phyloP scores from a whole-genome alignment of 306 rosid genomes.

The Vachellia collinsii region DNA sequence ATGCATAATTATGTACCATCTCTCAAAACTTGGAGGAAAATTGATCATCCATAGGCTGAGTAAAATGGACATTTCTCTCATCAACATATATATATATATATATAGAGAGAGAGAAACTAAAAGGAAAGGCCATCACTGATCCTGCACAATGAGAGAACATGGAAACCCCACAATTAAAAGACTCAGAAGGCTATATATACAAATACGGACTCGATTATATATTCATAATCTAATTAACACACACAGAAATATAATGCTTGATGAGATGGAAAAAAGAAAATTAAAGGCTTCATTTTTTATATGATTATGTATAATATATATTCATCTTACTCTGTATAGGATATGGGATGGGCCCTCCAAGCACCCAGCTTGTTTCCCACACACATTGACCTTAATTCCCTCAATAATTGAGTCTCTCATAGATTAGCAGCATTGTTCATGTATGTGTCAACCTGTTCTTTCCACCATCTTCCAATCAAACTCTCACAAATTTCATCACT shows the following conservation, averaged over 20 bases:
- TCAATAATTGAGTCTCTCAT: conserved; percentile 40
- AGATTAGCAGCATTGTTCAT: conserved; percentile 11
- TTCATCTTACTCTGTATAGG: not conserved
- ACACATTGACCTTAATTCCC: conserved; percentile 38
- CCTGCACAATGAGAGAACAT: conserved; percentile 29
- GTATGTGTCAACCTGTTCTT: conserved; percentile 19
- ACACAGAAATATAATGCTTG: conserved; percentile 19
- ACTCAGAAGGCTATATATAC: conserved; percentile 18
- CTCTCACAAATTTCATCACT: conserved; percentile 31
- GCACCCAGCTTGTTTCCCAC: conserved; percentile 31
- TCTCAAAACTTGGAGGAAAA: not conserved
- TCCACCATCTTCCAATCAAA: conserved; percentile 44
- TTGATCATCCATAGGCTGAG: not conserved
- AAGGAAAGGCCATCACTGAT: conserved; percentile 51
- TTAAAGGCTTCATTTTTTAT: conserved; percentile 15
- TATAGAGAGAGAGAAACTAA: too few species aligned
- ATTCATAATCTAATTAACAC: not conserved
- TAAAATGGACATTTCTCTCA: conserved; percentile 40
- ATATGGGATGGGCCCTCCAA: conserved; percentile 39
- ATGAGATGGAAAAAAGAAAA: conserved; percentile 29
- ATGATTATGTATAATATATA: not conserved
- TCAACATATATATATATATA: conserved; percentile 29
- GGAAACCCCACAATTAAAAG: conserved; percentile 18
- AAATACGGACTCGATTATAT: conserved; percentile 31
- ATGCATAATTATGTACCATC: too few species aligned